Base-by-base conservation (phyloP, 805 yeast genomes). In the Debaryomyces hansenii region DNA sequence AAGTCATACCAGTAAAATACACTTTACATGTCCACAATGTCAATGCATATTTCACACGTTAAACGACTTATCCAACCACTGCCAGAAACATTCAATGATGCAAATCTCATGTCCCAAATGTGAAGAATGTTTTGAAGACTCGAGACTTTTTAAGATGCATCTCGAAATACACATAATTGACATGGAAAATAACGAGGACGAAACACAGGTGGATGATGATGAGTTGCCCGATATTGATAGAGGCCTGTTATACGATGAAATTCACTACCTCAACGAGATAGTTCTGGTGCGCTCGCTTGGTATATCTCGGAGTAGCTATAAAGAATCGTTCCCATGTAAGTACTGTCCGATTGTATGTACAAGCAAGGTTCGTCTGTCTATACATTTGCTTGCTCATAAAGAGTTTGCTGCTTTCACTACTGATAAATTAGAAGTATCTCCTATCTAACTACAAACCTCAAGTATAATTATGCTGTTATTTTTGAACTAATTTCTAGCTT, bases 161-260 rank as follows among this genome's bases (percentile, higher is more conserved):
- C 10, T 48, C 24, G 36, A 48, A 12, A 39, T 48, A 18, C 52
- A 48, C 18, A 45, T 39, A 11, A 9, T 48, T 14, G 47, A 42
- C 5, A 29, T 47, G 32, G 47, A 47, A 14, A 35, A 21, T 3
- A 14, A 31, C 34, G 16, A 31, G 2, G 5, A 5, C 7, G 34
- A 31, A 5, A 31, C 2, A 6, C 34, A 5, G 10, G 16, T 16
- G 11, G 31, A 32, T 29, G 20, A 11, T 9, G 32, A 9, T 3
- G 38, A 33, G 14, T 24, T 24, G 27, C 12, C 14, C 6, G 37
- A 40, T 32, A 32, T 20, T 33, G 37, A 32, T 21, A 12, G 18
- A n/a, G 18, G 14, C 28, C 4, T 15, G 21, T 16, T 28, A 15
- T 16, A 39, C 35, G 34, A 39, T 10, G 20, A 39, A 6, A 35